phyloP scores from a whole-genome alignment of 495 filamentous ascomycete genomes.

The Tuber magnatum region DNA sequence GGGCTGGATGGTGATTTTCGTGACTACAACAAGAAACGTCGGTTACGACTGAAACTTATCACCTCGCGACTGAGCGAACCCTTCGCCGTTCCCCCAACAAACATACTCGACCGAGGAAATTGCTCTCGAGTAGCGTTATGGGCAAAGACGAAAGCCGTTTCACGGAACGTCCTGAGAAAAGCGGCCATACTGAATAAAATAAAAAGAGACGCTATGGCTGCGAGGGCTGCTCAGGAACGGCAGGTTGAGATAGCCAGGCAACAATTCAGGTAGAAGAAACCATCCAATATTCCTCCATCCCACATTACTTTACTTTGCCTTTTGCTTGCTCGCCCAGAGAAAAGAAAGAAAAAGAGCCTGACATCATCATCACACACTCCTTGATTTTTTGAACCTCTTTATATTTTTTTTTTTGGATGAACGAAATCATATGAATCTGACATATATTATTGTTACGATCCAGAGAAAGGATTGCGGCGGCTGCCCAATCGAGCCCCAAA shows the following conservation, averaged over 20 bases:
- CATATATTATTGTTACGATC: conserved; percentile 9
- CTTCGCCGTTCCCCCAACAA: conserved; percentile 60
- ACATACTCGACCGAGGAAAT: conserved; percentile 58
- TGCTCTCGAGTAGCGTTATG: conserved; percentile 53
- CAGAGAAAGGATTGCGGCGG: conserved; percentile 37
- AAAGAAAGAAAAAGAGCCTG: conserved; percentile 3
- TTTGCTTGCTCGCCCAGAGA: background rate
- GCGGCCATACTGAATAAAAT: conserved; percentile 42
- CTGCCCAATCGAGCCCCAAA: conserved; percentile 32
- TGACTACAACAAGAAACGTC: conserved; percentile 58
- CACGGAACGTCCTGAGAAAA: conserved; percentile 36
- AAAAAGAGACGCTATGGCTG: conserved; percentile 39
- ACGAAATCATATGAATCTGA: conserved; percentile 2
- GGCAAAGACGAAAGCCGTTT: conserved; percentile 36
- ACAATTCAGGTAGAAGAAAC: conserved; percentile 36
- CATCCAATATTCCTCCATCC: conserved; percentile 1
- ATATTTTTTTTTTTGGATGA: conserved; percentile 1
- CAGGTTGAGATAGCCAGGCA: conserved; percentile 38
- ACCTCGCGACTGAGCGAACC: conserved; percentile 63
- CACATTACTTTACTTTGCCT: conserved; percentile 3
- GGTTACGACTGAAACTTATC: conserved; percentile 55
- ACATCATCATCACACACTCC: background rate
- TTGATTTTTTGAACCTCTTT: background rate
- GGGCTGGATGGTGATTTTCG: conserved; percentile 45
- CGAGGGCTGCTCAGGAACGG: conserved; percentile 35